Percentiles rank a stretch among this genome's conserved stretches.
Evolutionary conservation across 1,284 basidiomycete genomes (phyloP).

Genomic region (Ustilago shanxiensis): DNA sequence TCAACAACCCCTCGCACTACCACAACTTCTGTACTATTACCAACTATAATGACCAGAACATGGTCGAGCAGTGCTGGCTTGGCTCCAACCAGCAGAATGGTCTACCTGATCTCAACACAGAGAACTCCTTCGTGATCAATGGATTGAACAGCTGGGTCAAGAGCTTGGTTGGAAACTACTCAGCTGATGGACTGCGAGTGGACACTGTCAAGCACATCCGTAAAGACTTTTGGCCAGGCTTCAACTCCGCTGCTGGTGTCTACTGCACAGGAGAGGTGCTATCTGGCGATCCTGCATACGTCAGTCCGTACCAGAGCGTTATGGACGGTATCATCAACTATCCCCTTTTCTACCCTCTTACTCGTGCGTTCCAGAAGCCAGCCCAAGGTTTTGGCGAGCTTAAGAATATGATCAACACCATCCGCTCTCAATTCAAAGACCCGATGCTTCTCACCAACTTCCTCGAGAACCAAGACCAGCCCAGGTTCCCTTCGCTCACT

Average conservation of each 20-base stretch:
- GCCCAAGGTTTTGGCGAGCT: slow-evolving; percentile 61
- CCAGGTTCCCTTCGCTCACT: slow-evolving; percentile 73
- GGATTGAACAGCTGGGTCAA: slow-evolving; percentile 77
- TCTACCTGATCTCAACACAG: slow-evolving; percentile 81
- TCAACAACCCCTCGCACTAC: slow-evolving; percentile 70
- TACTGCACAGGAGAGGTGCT: slow-evolving; percentile 88
- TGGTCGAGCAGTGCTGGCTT: slow-evolving; percentile 80
- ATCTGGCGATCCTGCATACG: slow-evolving; percentile 74
- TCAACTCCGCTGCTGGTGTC: slow-evolving; percentile 79
- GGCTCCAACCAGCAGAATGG: slow-evolving; percentile 77
- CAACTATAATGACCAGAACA: slow-evolving; percentile 77
- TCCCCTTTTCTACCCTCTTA: slow-evolving; percentile 80
- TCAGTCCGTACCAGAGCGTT: slow-evolving; percentile 66
- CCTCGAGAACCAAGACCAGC: slow-evolving; percentile 84
- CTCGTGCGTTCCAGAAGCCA: slow-evolving; percentile 75
- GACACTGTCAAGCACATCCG: slow-evolving; percentile 79
- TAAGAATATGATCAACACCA: slow-evolving; percentile 24
- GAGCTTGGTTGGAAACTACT: slow-evolving; percentile 76
- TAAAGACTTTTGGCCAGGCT: slow-evolving; percentile 78
- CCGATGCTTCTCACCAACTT: slow-evolving; percentile 80
- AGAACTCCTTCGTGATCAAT: slow-evolving; percentile 75
- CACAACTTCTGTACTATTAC: slow-evolving; percentile 80
- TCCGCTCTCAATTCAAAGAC: slow-evolving; percentile 67
- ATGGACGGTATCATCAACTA: slow-evolving; percentile 76
- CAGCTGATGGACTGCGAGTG: slow-evolving; percentile 80